Base-by-base conservation (phyloP, 345 rosid species). In the Pistacia atlantica region DNA sequence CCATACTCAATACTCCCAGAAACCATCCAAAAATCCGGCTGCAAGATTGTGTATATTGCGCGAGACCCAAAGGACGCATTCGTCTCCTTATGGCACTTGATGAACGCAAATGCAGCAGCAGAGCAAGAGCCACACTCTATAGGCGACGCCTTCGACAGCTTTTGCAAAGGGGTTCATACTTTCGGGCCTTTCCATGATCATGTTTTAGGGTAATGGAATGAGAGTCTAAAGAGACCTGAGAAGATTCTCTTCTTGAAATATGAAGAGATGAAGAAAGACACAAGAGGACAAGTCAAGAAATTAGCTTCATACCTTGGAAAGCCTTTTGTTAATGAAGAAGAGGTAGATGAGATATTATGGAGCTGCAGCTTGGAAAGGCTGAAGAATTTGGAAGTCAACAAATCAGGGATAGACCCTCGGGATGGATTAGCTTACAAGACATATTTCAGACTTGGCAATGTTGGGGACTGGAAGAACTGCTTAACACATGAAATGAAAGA, bases 101-200 rank as follows among this genome's bases (percentile, higher is more conserved):
- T 46, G 18, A 54, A 54, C 18, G 17, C 57, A 54, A 54, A 54
- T 14, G 18, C 11, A 3, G 17, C 57, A 54, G n/a, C 20, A 17
- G 17, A 1, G 17, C 55, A 10, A 0, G 6, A 14, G 3, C 5
- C 5, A 2, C 56, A 12, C 48, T 54, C 76, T 13, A 3, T 70
- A 7, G 69, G 57, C 12, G 67, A 45, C 1, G 46, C 56, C 0
- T 52, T 46, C 22, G 45, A 64, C 17, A 33, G 18, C 16, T 80
- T 75, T 51, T 75, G 78, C n/a, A 10, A 58, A 13, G 72, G 76
- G 25, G 42, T 80, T 66, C 11, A 18, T 33, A 60, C 58, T 0
- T 80, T 25, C 17, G 82, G 76, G 52, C 68, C 79, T 8, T 80
- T 54, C 17, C 38, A 65, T 10, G 73, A 75, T 22, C 73, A 80